Percentiles rank a stretch among this genome's conserved stretches.
These are phyloP conservation scores for Aureobasidium subglaciale DNA, from an alignment of 2,329 filamentous ascomycete genomes.

Conservation along the genomic window DNA sequence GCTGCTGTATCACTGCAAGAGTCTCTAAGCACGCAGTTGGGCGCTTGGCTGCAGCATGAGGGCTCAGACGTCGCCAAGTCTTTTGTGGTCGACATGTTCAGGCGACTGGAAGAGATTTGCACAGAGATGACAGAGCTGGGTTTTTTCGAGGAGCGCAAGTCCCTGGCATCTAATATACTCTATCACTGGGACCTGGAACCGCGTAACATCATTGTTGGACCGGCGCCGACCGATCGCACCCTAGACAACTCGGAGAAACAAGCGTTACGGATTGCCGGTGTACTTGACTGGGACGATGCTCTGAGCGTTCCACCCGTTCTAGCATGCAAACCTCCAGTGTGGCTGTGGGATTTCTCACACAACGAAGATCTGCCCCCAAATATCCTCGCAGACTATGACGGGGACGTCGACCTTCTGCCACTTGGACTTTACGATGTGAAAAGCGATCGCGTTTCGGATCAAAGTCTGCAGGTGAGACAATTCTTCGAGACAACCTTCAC, in stretches of 20 bases:
- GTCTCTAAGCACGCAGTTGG: not conserved
- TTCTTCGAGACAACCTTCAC: not conserved
- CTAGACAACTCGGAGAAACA: not conserved
- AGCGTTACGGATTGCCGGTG: not conserved
- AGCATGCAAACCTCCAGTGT: not conserved
- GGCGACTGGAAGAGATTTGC: not conserved
- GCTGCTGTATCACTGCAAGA: not conserved
- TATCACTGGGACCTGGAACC: not conserved
- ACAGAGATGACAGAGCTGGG: not conserved
- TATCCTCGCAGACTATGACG: not conserved
- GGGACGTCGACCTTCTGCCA: not conserved
- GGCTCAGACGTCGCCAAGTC: not conserved
- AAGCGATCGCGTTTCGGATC: not conserved
- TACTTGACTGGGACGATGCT: not conserved
- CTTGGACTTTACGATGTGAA: not conserved
- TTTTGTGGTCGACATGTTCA: not conserved
- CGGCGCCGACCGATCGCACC: not conserved
- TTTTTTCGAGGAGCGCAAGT: not conserved
- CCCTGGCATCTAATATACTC: not conserved
- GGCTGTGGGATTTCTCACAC: not conserved
- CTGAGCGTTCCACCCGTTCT: not conserved
- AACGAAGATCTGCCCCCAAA: not conserved
- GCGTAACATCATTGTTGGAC: not conserved
- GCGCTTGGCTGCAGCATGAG: not conserved
- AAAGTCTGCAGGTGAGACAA: not conserved